A percentile compares a stretch with the other conserved stretches of the same genome.
Conservation (phyloP, 2,329 filamentous ascomycete species). For the Sarocladiaceae sp. region DNA sequence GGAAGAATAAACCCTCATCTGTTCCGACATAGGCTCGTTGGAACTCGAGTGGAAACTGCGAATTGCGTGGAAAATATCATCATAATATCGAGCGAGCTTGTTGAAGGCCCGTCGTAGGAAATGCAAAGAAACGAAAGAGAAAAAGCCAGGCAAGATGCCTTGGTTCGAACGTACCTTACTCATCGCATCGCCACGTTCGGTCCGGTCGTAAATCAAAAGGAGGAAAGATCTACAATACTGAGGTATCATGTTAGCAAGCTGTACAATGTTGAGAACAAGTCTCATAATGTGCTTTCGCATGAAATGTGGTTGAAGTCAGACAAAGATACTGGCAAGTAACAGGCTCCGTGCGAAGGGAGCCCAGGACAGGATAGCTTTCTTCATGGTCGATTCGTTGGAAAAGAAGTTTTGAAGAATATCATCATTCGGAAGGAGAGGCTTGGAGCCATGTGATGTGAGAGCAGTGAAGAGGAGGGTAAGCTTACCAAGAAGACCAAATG, state of each 20-base stretch:
- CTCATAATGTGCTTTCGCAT: constrained; percentile 1
- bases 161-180: constrained; percentile 6
- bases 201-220: too few relatives aligned
- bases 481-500: neutral
- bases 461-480: constrained; percentile 10
- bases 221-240: too few relatives aligned
- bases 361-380: constrained; percentile 63
- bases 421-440: constrained; percentile 50
- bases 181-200: too few relatives aligned
- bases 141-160: neutral
- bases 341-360: constrained; percentile 58
- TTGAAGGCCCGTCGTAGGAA: neutral
- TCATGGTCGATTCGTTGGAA: constrained; percentile 88
- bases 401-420: constrained; percentile 76
- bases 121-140: neutral
- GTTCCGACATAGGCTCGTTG: constrained; percentile 62
- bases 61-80: constrained; percentile 75
- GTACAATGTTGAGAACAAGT: neutral
- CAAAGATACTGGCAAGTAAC: constrained; percentile 91
- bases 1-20: constrained; percentile 68
- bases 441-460: constrained; percentile 9
- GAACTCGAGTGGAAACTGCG: constrained; percentile 86
- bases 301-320: constrained; percentile 54
- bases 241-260: constrained; percentile 18
- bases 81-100: constrained; percentile 36